Base-by-base conservation (phyloP, 2,329 filamentous ascomycete genomes). In the Aspergillus eucalypticola region DNA sequence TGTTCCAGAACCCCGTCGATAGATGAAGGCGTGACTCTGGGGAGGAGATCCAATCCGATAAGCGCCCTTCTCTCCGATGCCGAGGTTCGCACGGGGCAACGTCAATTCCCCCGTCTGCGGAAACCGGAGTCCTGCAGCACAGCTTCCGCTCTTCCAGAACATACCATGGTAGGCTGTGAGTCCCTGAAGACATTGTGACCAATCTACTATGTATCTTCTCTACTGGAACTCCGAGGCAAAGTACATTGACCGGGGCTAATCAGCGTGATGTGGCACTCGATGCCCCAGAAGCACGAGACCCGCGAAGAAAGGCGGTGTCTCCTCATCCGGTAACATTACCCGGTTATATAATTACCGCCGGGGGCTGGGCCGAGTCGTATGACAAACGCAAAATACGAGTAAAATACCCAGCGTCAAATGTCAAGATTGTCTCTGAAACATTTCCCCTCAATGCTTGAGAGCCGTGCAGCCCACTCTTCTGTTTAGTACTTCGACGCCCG, bases 1-100 rank as follows among this genome's bases (percentile, higher is more conserved):
- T 29, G 39, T 42, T 74, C 71, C 68, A 73, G 72, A 75, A 73
- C 64, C 64, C 58, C 63, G 62, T 67, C 50, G 68, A 64, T 67
- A 49, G 69, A 69, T 65, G 59, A 64, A 60, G 56, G 60, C 58
- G 63, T 64, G 66, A 65, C 70, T 67, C 71, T 71, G 72, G 71
- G 65, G 68, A 64, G 64, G 65, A 67, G 67, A 66, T 70, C 56
- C 56, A 57, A 62, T 35, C 41, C 65, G 69, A 69, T 73, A 70
- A 73, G 70, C 68, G 67, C 63, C 59, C 46, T 38, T 58, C 64
- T 13, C 68, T 64, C 71, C 69, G 71, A 66, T 68, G 71, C 73
- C 73, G 73, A 75, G 73, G 73, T 73, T 72, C 64, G 64, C 59
- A 46, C 29, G 39, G 42, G 53, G 25, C 53, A 39, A 44, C 39